phyloP scores from a whole-genome alignment of 441 rosid genomes.

The Theobroma grandiflorum region DNA sequence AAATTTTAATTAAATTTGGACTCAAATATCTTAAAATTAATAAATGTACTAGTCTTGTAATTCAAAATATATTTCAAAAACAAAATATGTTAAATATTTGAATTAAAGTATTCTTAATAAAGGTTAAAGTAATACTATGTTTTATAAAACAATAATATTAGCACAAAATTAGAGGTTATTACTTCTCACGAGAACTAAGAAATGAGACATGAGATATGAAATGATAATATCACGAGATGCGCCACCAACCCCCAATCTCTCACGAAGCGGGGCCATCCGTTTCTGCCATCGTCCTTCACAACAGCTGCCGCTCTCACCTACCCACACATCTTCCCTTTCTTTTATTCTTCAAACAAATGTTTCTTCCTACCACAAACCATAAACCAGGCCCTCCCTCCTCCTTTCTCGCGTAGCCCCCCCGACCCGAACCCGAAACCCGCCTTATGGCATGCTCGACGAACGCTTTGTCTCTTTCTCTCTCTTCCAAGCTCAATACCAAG shows the following conservation, averaged over 20 bases:
- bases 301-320: constrained; percentile 38
- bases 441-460: constrained; percentile 70
- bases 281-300: background rate
- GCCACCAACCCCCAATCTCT: background rate
- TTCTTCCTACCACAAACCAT: background rate
- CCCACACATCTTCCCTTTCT: constrained; percentile 21
- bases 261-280: background rate
- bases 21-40: too few species aligned
- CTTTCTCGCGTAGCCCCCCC: background rate
- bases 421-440: constrained; percentile 22
- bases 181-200: background rate
- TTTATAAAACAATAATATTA: too few species aligned
- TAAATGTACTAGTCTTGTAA: too few species aligned
- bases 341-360: constrained; percentile 21
- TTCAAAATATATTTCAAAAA: too few species aligned
- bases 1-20: too few species aligned
- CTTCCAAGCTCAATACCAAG: constrained; percentile 36
- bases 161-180: too few species aligned
- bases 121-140: too few species aligned
- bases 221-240: background rate
- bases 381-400: background rate
- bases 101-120: too few species aligned
- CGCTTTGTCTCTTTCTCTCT: constrained; percentile 51
- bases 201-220: background rate
- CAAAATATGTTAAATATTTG: too few species aligned